Conservation (phyloP, 2,329 filamentous ascomycete species). For the Scedosporium minutisporum region DNA sequence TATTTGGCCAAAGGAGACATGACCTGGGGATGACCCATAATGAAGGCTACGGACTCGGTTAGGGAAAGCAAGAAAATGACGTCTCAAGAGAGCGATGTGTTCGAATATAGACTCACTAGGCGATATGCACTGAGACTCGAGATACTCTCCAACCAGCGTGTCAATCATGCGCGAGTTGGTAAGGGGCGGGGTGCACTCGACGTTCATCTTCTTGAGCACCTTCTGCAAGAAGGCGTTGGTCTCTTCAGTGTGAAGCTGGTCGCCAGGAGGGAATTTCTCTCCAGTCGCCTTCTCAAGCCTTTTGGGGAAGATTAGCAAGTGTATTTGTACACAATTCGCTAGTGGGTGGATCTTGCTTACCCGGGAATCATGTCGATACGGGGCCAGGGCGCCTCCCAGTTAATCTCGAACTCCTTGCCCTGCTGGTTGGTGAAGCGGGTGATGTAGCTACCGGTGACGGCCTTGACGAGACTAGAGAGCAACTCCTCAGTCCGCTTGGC, state of each 20-base stretch:
- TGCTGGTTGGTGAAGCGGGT: constrained; percentile 80
- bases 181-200: constrained; percentile 81
- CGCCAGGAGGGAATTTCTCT: constrained; percentile 85
- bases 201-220: constrained; percentile 78
- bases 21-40: constrained; percentile 61
- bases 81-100: neutral
- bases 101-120: constrained; percentile 41
- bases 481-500: constrained; percentile 90
- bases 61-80: neutral
- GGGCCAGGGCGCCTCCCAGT: constrained; percentile 94
- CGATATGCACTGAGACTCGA: constrained; percentile 88
- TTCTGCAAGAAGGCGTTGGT: constrained; percentile 79
- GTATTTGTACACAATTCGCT: neutral
- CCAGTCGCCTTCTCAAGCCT: constrained; percentile 81
- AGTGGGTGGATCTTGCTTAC: constrained; percentile 26
- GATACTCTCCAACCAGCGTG: constrained; percentile 86
- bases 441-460: constrained; percentile 73
- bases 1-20: constrained; percentile 80
- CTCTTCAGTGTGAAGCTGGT: constrained; percentile 82
- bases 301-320: constrained; percentile 4
- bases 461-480: constrained; percentile 79
- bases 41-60: constrained; percentile 45
- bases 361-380: constrained; percentile 78
- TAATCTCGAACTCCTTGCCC: constrained; percentile 80
- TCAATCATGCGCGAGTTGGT: constrained; percentile 96